phyloP scores from a whole-genome alignment of 345 rosid genomes.

The Bruguiera sexangula region DNA sequence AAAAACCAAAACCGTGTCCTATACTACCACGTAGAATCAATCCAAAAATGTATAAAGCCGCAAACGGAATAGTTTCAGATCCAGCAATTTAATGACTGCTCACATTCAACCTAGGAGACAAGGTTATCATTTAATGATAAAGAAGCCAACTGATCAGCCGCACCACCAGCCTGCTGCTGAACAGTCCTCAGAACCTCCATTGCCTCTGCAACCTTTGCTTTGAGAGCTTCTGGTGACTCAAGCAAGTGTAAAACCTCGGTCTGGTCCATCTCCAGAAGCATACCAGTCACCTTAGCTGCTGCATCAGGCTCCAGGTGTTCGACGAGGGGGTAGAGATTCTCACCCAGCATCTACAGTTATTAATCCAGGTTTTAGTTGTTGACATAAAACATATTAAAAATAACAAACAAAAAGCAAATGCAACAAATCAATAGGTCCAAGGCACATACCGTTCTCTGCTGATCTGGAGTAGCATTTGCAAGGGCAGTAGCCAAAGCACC shows the following conservation, averaged over 20 bases:
- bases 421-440: neutral
- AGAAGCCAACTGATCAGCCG: conserved; percentile 67
- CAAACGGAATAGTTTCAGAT: conserved; percentile 3
- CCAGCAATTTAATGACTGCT: conserved; percentile 2
- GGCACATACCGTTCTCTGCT: conserved; percentile 67
- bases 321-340: conserved; percentile 89
- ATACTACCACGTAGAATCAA: conserved; percentile 3
- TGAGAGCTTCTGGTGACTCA: conserved; percentile 90
- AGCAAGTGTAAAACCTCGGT: conserved; percentile 89
- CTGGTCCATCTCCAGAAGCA: conserved; percentile 98
- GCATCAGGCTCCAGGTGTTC: conserved; percentile 87
- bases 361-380: neutral
- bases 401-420: neutral
- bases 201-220: conserved; percentile 86
- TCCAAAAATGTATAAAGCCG: conserved; percentile 18
- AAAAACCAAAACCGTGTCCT: conserved; percentile 5
- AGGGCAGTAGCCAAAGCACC: conserved; percentile 82
- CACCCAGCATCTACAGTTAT: conserved; percentile 74
- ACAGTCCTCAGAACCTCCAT: conserved; percentile 90
- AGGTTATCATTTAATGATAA: conserved; percentile 65
- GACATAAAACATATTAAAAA: neutral
- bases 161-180: conserved; percentile 56
- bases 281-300: conserved; percentile 94
- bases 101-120: conserved; percentile 38
- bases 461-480: conserved; percentile 81